Percentiles rank a stretch among this genome's conserved stretches.
phyloP scores from a whole-genome alignment of 2,329 filamentous ascomycete genomes.

The Neonectria faginata region DNA sequence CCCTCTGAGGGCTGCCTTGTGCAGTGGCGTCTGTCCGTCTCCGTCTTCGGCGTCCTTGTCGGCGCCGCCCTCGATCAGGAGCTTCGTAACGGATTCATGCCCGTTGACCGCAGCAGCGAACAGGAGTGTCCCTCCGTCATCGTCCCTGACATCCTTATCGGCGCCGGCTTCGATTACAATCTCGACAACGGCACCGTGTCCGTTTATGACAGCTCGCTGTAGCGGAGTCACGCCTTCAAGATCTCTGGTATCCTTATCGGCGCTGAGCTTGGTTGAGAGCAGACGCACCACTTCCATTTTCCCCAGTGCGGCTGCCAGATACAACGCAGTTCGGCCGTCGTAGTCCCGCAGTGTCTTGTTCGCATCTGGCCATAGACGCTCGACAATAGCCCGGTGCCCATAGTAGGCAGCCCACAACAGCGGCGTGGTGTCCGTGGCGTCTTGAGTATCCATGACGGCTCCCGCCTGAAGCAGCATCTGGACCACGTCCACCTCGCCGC shows the following conservation, averaged over 20 bases:
- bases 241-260: background rate
- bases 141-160: background rate
- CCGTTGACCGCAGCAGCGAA: background rate
- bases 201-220: background rate
- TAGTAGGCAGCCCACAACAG: conserved; percentile 23
- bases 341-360: conserved; percentile 24
- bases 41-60: background rate
- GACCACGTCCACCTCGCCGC: conserved; percentile 2
- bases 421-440: conserved; percentile 18
- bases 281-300: too few relatives aligned
- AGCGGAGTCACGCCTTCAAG: background rate
- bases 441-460: conserved; percentile 3
- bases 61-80: background rate
- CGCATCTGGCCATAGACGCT: conserved; percentile 19
- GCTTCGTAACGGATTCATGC: background rate
- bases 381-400: conserved; percentile 9
- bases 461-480: background rate
- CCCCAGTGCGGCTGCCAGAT: conserved; percentile 17
- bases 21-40: background rate
- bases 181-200: background rate
- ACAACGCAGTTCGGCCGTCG: conserved; percentile 25
- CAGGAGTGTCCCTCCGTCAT: background rate
- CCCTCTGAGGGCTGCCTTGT: background rate
- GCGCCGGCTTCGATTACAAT: background rate
- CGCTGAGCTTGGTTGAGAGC: background rate